A percentile compares a stretch with the other conserved stretches of the same genome.
phyloP scores from a whole-genome alignment of 2,329 filamentous ascomycete species.

The Diaporthe citrichinensis region DNA sequence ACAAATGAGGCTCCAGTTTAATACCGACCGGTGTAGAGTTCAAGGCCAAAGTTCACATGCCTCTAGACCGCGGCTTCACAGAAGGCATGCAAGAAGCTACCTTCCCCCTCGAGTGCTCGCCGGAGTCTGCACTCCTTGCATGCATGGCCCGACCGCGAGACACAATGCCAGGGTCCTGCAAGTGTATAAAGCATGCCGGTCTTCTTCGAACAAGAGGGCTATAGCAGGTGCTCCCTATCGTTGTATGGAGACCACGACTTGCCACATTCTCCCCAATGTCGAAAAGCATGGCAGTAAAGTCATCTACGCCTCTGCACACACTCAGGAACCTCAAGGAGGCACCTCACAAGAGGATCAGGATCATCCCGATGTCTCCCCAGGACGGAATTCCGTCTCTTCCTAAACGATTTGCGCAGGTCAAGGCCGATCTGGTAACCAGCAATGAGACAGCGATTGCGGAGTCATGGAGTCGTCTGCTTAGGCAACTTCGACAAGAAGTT shows the following conservation, averaged over 20 bases:
- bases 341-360: conserved; percentile 22
- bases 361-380: conserved; percentile 36
- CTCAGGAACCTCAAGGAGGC: background rate
- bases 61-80: conserved; percentile 5
- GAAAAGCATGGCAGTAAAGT: conserved; percentile 28
- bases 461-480: conserved; percentile 58
- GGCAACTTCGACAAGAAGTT: conserved; percentile 54
- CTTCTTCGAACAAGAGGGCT: background rate
- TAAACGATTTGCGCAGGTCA: conserved; percentile 57
- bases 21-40: conserved; percentile 20
- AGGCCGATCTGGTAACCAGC: conserved; percentile 55
- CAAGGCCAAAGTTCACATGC: conserved; percentile 17
- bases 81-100: conserved; percentile 17
- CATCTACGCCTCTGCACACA: background rate
- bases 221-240: conserved; percentile 6
- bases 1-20: conserved; percentile 18
- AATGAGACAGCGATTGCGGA: conserved; percentile 54
- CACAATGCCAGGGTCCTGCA: conserved; percentile 12
- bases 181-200: conserved; percentile 19
- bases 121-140: conserved; percentile 5
- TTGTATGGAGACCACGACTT: background rate
- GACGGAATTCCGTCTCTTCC: conserved; percentile 53
- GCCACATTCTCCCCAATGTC: background rate
- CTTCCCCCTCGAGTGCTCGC: background rate
- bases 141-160: background rate